Evolutionary conservation across 495 filamentous ascomycete species (phyloP), one percentile per base, ranked within the genome.

Genomic region (Aspergillus heteromorphus): DNA sequence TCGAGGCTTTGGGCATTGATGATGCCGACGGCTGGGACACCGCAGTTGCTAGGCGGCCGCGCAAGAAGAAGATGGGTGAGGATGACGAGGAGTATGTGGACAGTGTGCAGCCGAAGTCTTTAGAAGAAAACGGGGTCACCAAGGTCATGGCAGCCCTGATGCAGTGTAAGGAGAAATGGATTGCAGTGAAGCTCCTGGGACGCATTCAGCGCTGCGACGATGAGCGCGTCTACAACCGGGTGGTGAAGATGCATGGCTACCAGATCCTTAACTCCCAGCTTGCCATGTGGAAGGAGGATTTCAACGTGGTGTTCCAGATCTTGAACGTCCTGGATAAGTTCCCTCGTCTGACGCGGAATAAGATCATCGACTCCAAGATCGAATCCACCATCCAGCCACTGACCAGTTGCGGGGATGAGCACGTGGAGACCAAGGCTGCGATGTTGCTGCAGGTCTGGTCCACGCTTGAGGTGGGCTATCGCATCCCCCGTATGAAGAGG

Each of bases 161-260:
- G 83, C 92, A 97, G 69, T 97, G 91, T 77, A 92, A 93, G 71
- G 93, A 99, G 79, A 97, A 97, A 63, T 99, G 95, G 95, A 97
- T 99, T 67, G 88, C 89, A 10, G 91, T 96, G 74, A 97, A 97
- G 73, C 76, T 99, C 50, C 84, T 99, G 14, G 79, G 82, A 34
- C 91, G 93, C 40, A 88, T 99, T 51, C 90, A 96, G 67, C 83
- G 80, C n/a, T 88, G 87, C 68, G 85, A 93, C 45, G 91, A 96
- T 55, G 92, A 97, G 62, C 81, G 84, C 49, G 89, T 96, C 38
- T 83, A 85, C 45, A 89, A 95, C 70, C 85, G 88, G 14, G 90
- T 97, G 29, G 86, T 97, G 52, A 87, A 89, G 65, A 92, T 97
- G 87, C 93, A 97, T 74, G 95, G 92, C 43, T 97, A 99, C 66